Conservation (phyloP, 2,329 filamentous ascomycete species). For the Xylariaceae sp. region DNA sequence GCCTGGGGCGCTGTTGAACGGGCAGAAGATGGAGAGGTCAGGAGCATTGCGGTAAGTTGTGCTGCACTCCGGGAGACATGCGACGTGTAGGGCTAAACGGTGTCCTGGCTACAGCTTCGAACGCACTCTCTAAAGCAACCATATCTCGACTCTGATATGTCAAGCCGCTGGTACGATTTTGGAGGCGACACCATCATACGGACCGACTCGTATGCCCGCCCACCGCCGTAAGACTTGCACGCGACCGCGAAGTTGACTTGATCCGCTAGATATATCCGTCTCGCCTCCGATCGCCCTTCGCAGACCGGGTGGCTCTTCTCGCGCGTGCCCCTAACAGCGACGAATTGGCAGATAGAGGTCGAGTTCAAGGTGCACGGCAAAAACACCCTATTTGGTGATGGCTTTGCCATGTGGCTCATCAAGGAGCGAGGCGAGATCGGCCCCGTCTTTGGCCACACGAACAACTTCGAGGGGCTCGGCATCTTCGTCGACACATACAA, state of each 20-base stretch:
- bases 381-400: constrained; percentile 88
- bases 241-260: constrained; percentile 16
- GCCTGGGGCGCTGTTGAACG: constrained; percentile 34
- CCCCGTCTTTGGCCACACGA: constrained; percentile 77
- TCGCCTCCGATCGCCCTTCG: constrained; percentile 84
- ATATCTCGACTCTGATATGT: constrained; percentile 96
- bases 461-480: constrained; percentile 88
- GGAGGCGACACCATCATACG: constrained; percentile 86
- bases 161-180: constrained; percentile 98
- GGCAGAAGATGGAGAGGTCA: constrained; percentile 43
- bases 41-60: constrained; percentile 56
- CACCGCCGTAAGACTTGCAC: not conserved
- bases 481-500: constrained; percentile 99
- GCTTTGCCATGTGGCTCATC: constrained; percentile 96
- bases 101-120: constrained; percentile 52
- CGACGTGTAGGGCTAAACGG: constrained; percentile 7
- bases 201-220: constrained; percentile 55
- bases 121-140: constrained; percentile 86
- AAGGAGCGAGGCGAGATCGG: constrained; percentile 79
- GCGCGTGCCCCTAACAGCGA: constrained; percentile 86
- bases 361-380: constrained; percentile 91
- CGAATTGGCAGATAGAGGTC: constrained; percentile 96
- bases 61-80: constrained; percentile 3
- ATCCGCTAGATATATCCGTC: constrained; percentile 69
- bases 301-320: constrained; percentile 93